These are phyloP conservation scores for Filobasidium uniguttulatum DNA, from an alignment of 1,284 basidiomycete genomes.

Conservation along the genomic window DNA sequence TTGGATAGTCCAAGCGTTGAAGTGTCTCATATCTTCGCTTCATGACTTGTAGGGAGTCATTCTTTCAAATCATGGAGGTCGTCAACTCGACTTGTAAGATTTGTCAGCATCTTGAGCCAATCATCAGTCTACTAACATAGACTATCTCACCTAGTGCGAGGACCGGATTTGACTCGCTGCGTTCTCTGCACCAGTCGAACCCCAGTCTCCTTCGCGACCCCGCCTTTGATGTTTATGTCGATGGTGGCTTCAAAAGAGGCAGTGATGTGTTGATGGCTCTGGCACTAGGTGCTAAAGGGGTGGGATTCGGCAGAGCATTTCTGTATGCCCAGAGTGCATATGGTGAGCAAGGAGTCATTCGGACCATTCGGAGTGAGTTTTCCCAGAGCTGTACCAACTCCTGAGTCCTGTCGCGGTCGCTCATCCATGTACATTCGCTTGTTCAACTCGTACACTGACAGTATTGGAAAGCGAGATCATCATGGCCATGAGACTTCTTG, in stretches of 20 bases:
- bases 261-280: constrained; percentile 40
- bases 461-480: constrained; percentile 70
- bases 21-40: constrained; percentile 12
- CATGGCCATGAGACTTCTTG: constrained; percentile 63
- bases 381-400: background rate
- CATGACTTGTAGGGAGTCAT: constrained; percentile 5
- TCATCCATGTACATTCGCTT: too few relatives aligned
- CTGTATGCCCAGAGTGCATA: constrained; percentile 36
- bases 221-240: constrained; percentile 38
- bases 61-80: constrained; percentile 34
- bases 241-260: constrained; percentile 40
- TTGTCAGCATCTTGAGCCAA: background rate
- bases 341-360: constrained; percentile 36
- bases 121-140: background rate
- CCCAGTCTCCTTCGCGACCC: constrained; percentile 28
- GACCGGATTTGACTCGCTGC: constrained; percentile 29
- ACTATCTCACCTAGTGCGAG: constrained; percentile 19
- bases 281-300: constrained; percentile 40
- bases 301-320: constrained; percentile 39
- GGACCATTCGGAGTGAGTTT: constrained; percentile 38
- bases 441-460: background rate
- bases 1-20: constrained; percentile 27
- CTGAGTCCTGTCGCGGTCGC: too few relatives aligned
- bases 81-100: constrained; percentile 25
- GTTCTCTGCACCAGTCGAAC: constrained; percentile 33